Evolutionary conservation across 2,329 filamentous ascomycete genomes (phyloP).

Genomic region (Pestalotiopsis sp.): DNA sequence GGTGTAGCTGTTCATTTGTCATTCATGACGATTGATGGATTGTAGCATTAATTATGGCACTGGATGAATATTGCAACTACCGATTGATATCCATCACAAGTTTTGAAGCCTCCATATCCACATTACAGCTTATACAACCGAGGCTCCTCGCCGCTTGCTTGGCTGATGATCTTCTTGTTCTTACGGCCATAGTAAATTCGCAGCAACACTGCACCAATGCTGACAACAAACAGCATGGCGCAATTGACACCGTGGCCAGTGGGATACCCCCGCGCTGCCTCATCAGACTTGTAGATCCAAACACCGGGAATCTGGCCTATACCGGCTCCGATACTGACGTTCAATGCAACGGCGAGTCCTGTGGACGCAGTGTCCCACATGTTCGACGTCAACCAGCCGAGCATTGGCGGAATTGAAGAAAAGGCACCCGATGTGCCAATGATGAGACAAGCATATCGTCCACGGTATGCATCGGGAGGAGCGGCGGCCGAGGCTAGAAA

Average conservation of each 20-base stretch:
- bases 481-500: conserved; percentile 67
- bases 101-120: no score
- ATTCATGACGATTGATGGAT: no score
- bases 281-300: conserved; percentile 71
- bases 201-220: conserved; percentile 36
- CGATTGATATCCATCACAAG: no score
- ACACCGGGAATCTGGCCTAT: conserved; percentile 73
- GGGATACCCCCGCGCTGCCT: conserved; percentile 63
- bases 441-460: conserved; percentile 71
- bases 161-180: conserved; percentile 39
- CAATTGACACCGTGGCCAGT: conserved; percentile 66
- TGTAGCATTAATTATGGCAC: no score
- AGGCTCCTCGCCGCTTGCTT: conserved; percentile 32
- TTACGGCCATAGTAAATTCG: conserved; percentile 57
- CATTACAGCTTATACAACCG: conserved; percentile 42
- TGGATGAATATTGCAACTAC: no score
- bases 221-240: conserved; percentile 37
- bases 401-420: conserved; percentile 68
- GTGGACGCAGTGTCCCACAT: conserved; percentile 65
- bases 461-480: conserved; percentile 58
- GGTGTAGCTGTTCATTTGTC: no score
- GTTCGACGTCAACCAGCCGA: conserved; percentile 73
- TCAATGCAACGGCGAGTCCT: conserved; percentile 71
- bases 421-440: conserved; percentile 69
- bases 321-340: conserved; percentile 67